These are phyloP conservation scores for Fusarium chlamydosporum DNA, from an alignment of 2,329 filamentous ascomycete genomes.

Conservation along the genomic window DNA sequence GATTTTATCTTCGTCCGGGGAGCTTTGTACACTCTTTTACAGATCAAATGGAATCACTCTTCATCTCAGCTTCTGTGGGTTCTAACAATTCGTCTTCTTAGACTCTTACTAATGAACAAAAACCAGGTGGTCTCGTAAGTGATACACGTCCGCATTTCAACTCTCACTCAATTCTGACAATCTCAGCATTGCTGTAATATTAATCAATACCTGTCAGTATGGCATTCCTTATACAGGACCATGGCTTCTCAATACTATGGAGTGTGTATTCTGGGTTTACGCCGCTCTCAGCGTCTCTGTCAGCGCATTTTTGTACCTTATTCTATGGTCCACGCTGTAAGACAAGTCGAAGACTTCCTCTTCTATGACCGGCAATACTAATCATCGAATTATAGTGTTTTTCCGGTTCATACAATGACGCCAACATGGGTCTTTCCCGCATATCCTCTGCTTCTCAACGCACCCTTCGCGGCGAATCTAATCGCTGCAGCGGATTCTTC, in stretches of 20 bases:
- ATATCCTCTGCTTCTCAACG: conserved; percentile 83
- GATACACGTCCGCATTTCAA: background rate
- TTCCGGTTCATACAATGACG: conserved; percentile 85
- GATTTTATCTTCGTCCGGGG: conserved; percentile 78
- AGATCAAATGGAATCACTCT: conserved; percentile 83
- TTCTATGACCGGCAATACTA: background rate
- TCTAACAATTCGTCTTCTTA: conserved; percentile 13
- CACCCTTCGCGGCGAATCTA: conserved; percentile 76
- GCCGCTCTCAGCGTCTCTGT: conserved; percentile 75
- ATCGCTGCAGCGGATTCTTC: conserved; percentile 59
- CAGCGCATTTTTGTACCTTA: conserved; percentile 80
- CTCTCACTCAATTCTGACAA: conserved; percentile 6
- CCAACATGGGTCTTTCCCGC: conserved; percentile 90
- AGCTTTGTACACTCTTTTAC: conserved; percentile 79
- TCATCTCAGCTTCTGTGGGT: conserved; percentile 75
- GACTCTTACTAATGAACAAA: conserved; percentile 9
- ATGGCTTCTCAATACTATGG: conserved; percentile 73
- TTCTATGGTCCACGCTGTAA: conserved; percentile 75
- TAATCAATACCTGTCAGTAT: conserved; percentile 85
- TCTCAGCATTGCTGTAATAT: conserved; percentile 77
- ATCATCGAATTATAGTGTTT: conserved; percentile 55
- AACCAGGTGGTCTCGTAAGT: conserved; percentile 61
- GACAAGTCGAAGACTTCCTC: conserved; percentile 28
- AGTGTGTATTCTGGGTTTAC: conserved; percentile 82
- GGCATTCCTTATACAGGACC: conserved; percentile 72